Evolutionary conservation across 495 filamentous ascomycete species (phyloP).

Genomic region (Penicillium flavigenum): DNA sequence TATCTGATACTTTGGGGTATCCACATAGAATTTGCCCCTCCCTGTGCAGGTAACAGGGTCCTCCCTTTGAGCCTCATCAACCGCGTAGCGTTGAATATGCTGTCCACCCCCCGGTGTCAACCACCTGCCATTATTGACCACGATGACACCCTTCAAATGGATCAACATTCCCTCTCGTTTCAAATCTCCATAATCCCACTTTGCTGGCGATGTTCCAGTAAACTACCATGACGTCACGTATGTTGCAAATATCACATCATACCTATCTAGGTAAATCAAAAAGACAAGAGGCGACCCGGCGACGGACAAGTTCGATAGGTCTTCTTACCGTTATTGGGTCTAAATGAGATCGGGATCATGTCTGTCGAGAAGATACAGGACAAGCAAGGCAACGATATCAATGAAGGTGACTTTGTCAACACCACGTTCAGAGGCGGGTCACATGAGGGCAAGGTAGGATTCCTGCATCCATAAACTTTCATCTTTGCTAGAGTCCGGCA

Average conservation of each 20-base stretch:
- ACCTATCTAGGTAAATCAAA: neutral
- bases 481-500: neutral
- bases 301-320: neutral
- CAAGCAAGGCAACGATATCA: constrained; percentile 20
- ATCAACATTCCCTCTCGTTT: constrained; percentile 4
- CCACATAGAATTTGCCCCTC: neutral
- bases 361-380: constrained; percentile 16
- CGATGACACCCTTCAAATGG: neutral
- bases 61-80: constrained; percentile 11
- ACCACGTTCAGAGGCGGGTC: constrained; percentile 21
- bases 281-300: neutral
- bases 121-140: neutral
- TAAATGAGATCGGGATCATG: constrained; percentile 10
- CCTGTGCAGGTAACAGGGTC: neutral
- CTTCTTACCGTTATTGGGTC: neutral
- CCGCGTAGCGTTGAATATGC: neutral
- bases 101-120: neutral
- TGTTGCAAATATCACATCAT: constrained; percentile 13
- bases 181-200: neutral
- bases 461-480: constrained; percentile 2
- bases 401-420: constrained; percentile 22
- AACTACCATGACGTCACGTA: constrained; percentile 9
- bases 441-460: constrained; percentile 26
- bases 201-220: neutral
- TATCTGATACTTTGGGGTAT: neutral